These are phyloP conservation scores for Anethum foeniculum DNA, from an alignment of 140 eudicot genomes.

Conservation along the genomic window DNA sequence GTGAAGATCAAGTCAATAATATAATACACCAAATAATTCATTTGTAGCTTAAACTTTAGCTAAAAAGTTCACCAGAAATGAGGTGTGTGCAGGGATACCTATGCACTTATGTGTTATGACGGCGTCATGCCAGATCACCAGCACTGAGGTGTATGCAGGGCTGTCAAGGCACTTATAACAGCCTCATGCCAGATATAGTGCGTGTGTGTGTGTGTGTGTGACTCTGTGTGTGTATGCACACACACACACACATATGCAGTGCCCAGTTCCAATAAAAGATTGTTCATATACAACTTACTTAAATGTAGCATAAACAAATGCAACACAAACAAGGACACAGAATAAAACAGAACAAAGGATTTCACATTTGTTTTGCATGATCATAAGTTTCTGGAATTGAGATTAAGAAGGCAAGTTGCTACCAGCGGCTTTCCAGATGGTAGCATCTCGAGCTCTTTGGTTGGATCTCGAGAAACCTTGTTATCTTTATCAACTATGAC, in stretches of 20 bases:
- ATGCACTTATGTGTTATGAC: not conserved
- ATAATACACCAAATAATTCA: not conserved
- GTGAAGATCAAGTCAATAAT: not conserved
- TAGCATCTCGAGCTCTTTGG: slow-evolving; percentile 39
- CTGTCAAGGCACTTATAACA: not conserved
- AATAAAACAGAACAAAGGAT: not conserved
- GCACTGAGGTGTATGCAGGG: not conserved
- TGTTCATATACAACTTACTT: not conserved
- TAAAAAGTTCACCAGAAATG: not conserved
- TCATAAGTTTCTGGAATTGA: not conserved
- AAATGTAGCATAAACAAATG: not conserved
- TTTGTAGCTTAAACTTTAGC: not conserved
- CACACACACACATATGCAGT: not conserved
- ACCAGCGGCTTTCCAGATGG: slow-evolving; percentile 78
- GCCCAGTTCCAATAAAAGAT: not conserved
- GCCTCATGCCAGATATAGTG: not conserved
- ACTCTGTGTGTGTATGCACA: not conserved
- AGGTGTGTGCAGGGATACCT: not conserved
- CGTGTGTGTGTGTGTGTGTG: too few relatives aligned
- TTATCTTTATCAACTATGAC: slow-evolving; percentile 51
- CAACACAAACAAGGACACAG: not conserved
- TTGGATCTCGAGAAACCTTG: slow-evolving; percentile 53
- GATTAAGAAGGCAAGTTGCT: slow-evolving; percentile 12
- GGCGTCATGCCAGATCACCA: not conserved
- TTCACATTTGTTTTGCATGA: not conserved